phyloP scores from a whole-genome alignment of 768 basidiomycete species.

The Coprinellus aureogranulatus region DNA sequence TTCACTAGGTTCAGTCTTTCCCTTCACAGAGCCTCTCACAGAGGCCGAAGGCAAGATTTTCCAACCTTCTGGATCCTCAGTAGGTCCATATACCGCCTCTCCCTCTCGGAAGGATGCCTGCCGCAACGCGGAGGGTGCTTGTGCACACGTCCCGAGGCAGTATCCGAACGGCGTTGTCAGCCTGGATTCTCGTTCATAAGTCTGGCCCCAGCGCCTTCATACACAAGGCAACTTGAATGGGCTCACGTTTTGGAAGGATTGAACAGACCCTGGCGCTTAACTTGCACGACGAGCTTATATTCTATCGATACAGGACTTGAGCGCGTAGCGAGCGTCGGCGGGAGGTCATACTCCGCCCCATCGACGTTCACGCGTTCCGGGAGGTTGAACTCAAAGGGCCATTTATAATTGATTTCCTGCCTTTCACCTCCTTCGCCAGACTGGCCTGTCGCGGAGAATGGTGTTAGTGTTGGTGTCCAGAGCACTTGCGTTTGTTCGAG shows the following conservation, averaged over 20 bases:
- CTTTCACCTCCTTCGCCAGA: conserved; percentile 27
- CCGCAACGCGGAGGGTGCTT: conserved; percentile 32
- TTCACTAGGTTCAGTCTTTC: not conserved
- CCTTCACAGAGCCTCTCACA: conserved; percentile 33
- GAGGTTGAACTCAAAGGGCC: conserved; percentile 48
- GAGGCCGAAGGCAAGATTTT: conserved; percentile 25
- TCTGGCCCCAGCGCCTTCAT: not conserved
- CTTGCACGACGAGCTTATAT: not conserved
- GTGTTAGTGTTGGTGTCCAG: not conserved
- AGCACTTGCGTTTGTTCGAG: conserved; percentile 26
- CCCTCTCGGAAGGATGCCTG: conserved; percentile 33
- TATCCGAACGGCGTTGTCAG: conserved; percentile 30
- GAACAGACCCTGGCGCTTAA: not conserved
- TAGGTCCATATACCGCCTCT: conserved; percentile 30
- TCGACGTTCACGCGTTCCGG: conserved; percentile 41
- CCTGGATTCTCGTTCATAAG: conserved; percentile 16
- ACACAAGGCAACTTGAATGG: too few relatives aligned
- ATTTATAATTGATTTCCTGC: conserved; percentile 42
- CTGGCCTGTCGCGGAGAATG: conserved; percentile 36
- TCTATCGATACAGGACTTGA: not conserved
- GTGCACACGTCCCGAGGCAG: conserved; percentile 30
- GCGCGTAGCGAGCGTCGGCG: not conserved
- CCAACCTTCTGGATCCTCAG: conserved; percentile 39
- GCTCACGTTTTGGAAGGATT: not conserved
- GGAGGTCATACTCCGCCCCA: not conserved